Conservation (phyloP, 129 eudicot genomes). For the Flaveria brownii region DNA sequence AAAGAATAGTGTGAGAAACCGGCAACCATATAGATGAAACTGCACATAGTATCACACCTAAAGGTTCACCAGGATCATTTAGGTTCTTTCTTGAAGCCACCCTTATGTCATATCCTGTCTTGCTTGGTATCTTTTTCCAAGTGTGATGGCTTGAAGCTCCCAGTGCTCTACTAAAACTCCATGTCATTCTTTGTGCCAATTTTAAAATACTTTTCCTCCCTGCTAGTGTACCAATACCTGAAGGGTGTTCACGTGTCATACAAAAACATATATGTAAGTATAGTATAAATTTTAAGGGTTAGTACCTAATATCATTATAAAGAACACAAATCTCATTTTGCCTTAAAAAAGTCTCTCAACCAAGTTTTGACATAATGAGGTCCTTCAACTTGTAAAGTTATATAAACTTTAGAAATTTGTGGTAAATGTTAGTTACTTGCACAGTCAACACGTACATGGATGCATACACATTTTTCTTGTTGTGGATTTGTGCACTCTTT, state of each 20-base stretch:
- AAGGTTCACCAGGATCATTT: conserved; percentile 87
- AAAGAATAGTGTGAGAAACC: conserved; percentile 58
- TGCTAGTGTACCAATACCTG: conserved; percentile 79
- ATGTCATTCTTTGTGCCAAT: conserved; percentile 88
- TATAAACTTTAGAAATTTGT: not conserved
- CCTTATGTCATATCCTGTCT: conserved; percentile 83
- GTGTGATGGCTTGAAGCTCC: conserved; percentile 78
- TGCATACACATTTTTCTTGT: not conserved
- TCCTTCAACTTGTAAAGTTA: not conserved
- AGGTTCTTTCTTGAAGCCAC: conserved; percentile 79
- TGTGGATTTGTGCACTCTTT: not conserved
- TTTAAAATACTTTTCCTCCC: conserved; percentile 87
- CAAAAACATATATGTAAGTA: not conserved
- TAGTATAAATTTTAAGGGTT: not conserved
- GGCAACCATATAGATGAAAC: conserved; percentile 92
- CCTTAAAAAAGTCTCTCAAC: not conserved
- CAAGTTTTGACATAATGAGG: not conserved
- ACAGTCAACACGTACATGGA: not conserved
- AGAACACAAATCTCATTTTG: not conserved
- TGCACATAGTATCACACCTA: conserved; percentile 82
- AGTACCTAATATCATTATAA: not conserved
- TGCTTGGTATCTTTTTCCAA: conserved; percentile 70
- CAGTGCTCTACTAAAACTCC: conserved; percentile 71
- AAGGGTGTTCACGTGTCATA: conserved; percentile 8
- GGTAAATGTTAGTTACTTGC: not conserved